Evolutionary conservation across 371 early-diverging fungal genomes (phyloP).

Genomic region (Cokeromyces recurvatus): DNA sequence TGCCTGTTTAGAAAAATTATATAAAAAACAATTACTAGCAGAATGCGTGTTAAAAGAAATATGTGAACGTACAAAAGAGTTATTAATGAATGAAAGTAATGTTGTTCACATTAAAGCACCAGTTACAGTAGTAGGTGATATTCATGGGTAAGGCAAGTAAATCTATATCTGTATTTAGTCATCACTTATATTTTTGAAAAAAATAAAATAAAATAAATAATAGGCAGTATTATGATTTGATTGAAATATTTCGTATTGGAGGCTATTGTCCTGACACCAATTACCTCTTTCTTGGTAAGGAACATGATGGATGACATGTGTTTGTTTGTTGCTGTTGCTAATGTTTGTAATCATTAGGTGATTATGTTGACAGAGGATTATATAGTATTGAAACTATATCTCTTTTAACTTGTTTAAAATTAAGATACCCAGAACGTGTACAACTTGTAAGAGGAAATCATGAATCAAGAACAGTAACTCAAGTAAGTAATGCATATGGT

Average conservation of each 20-base stretch:
- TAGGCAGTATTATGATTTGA: slow-evolving; percentile 95
- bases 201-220: not conserved
- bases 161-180: not conserved
- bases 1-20: slow-evolving; percentile 64
- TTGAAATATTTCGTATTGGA: slow-evolving; percentile 94
- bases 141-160: slow-evolving; percentile 73
- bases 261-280: slow-evolving; percentile 91
- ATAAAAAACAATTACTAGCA: slow-evolving; percentile 76
- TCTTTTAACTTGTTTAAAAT: slow-evolving; percentile 83
- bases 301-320: too few species aligned
- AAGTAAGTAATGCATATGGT: slow-evolving; percentile 57
- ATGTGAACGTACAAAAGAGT: slow-evolving; percentile 83
- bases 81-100: slow-evolving; percentile 88
- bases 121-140: slow-evolving; percentile 94
- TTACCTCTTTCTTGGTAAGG: slow-evolving; percentile 90
- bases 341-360: slow-evolving; percentile 58
- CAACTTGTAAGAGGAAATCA: slow-evolving; percentile 97
- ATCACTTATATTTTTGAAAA: too few species aligned
- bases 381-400: slow-evolving; percentile 95
- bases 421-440: slow-evolving; percentile 89
- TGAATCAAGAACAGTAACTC: slow-evolving; percentile 90
- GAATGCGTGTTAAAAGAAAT: slow-evolving; percentile 84
- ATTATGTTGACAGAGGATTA: slow-evolving; percentile 97
- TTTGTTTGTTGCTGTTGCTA: too few species aligned
- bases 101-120: slow-evolving; percentile 86